Conservation (phyloP, 1,284 basidiomycete genomes). For the Ganoderma lucidum region DNA sequence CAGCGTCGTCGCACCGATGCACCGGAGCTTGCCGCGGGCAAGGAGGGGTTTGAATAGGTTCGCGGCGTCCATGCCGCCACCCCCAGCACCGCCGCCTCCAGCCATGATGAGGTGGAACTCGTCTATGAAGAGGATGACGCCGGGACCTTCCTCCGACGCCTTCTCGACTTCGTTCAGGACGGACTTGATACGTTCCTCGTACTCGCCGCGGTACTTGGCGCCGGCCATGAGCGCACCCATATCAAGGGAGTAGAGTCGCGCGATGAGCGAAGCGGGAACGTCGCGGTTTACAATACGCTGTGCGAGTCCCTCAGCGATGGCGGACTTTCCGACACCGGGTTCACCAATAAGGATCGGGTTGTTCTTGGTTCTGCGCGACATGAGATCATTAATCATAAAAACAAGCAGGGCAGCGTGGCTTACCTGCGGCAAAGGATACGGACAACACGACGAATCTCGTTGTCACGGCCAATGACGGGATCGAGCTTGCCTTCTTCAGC, state of each 20-base stretch:
- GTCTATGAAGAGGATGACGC: constrained; percentile 95
- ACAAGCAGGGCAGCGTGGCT: constrained; percentile 24
- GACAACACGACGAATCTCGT: constrained; percentile 86
- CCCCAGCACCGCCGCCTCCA: constrained; percentile 79
- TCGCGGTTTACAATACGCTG: constrained; percentile 96
- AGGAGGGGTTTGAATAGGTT: constrained; percentile 92
- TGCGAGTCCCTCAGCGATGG: constrained; percentile 95
- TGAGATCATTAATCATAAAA: constrained; percentile 24
- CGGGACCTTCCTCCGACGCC: constrained; percentile 81
- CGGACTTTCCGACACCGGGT: constrained; percentile 93
- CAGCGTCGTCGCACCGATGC: constrained; percentile 94
- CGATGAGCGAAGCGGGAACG: constrained; percentile 89
- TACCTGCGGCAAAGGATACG: constrained; percentile 82
- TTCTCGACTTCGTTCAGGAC: constrained; percentile 96
- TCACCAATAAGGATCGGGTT: constrained; percentile 95
- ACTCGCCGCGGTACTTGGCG: constrained; percentile 96
- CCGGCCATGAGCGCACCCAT: constrained; percentile 97
- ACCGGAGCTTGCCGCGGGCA: constrained; percentile 89
- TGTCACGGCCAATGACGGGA: constrained; percentile 90
- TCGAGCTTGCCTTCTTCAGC: constrained; percentile 94
- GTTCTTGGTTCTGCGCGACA: constrained; percentile 79
- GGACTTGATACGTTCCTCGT: constrained; percentile 96
- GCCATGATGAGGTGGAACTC: constrained; percentile 95
- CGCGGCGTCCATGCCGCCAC: constrained; percentile 86
- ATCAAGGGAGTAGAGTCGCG: constrained; percentile 87